Base-by-base conservation (phyloP, 2,329 filamentous ascomycete genomes). In the Beauveria medogensis region DNA sequence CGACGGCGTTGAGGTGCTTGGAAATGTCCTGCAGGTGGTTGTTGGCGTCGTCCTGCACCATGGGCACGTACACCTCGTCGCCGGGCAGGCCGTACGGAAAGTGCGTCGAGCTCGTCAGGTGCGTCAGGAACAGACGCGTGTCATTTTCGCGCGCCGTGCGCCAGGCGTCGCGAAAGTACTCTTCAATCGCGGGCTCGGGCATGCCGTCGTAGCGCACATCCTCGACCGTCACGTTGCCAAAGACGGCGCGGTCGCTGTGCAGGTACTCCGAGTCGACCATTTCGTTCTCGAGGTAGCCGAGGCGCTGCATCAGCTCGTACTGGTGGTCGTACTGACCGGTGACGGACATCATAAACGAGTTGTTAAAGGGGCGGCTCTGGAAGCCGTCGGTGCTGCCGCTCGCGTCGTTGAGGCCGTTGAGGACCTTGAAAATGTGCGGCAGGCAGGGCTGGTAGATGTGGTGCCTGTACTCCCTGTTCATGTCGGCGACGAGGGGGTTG, bases 381-480 rank as follows among this genome's bases (percentile, higher is more conserved):
- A 66, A 73, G 30, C 65, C 67, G 8, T 63, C 59, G 1, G 53
- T 48, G 3, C 48, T 56, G 9, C 48, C 56, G 9, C 56, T 55
- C 2, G 47, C 61, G n/a, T 69, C 56, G 1, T 63, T 28, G 41
- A 56, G 34, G 9, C 43, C 53, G 51, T 73, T 75, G 58, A 76
- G 58, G n/a, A 69, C 69, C 8, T 75, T 67, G 14, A 74, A 64
- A 24, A 74, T 63, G 16, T 75, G 77, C 0, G 77, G 73, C 52
- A 80, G 61, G 51, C 77, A 79, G 0, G 77, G 77, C 50, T 78
- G 75, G 62, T 78, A 78, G 20, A 78, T 68, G 57, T 77, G 72
- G 28, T 77, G 69, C 4, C 69, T 65, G 57, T 72, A 73, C 61
- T 79, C 77, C 20, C 70, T 68, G 47, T 78, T 78, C 59, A 75